These are phyloP conservation scores for Fusarium sp. DNA, from an alignment of 2,329 filamentous ascomycete species.

Conservation along the genomic window DNA sequence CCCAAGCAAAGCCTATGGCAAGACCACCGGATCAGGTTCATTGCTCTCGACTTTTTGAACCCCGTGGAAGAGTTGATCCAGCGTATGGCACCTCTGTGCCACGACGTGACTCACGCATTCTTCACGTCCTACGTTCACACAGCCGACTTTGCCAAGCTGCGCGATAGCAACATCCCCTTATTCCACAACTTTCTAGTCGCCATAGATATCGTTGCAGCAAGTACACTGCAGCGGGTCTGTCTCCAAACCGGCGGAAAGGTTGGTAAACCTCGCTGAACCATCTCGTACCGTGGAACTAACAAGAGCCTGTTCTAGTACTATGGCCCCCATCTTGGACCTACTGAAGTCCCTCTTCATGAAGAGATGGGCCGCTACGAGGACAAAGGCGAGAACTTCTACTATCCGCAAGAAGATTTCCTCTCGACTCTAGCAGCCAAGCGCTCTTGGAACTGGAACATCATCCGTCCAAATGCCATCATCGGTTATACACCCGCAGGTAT, in stretches of 20 bases:
- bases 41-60: constrained; percentile 28
- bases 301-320: constrained; percentile 5
- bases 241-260: constrained; percentile 32
- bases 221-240: constrained; percentile 23
- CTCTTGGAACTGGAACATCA: constrained; percentile 28
- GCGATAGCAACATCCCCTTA: constrained; percentile 24
- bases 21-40: constrained; percentile 24
- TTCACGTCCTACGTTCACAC: constrained; percentile 30
- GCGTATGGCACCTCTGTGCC: constrained; percentile 17
- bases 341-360: constrained; percentile 27
- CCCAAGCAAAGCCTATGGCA: constrained; percentile 26
- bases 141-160: constrained; percentile 28
- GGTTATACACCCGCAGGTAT: constrained; percentile 24
- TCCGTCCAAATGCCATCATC: constrained; percentile 29
- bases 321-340: constrained; percentile 25
- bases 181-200: constrained; percentile 29
- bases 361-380: constrained; percentile 28
- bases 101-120: constrained; percentile 31
- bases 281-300: not conserved
- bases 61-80: constrained; percentile 29
- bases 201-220: constrained; percentile 25
- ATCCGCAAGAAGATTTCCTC: constrained; percentile 30
- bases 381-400: constrained; percentile 32
- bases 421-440: constrained; percentile 22
- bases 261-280: not conserved